phyloP scores from a whole-genome alignment of 345 rosid species.

The Citrus medica region DNA sequence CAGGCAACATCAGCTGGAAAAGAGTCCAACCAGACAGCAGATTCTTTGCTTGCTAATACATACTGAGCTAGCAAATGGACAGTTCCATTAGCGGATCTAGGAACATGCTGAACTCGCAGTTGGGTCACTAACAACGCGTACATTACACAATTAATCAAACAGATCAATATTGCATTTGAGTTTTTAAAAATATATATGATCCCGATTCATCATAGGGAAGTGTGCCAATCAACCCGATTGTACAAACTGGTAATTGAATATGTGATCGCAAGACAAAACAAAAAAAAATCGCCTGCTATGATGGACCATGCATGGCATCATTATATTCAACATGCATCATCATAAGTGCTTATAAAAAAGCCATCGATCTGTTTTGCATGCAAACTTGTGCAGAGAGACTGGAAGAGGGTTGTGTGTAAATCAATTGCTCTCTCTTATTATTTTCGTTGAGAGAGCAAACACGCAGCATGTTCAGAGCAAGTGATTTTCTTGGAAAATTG shows the following conservation, averaged over 20 bases:
- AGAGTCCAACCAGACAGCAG: no score
- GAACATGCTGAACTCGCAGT: no score
- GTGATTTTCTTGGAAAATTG: background rate
- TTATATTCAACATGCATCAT: background rate
- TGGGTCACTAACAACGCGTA: no score
- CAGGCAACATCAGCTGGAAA: no score
- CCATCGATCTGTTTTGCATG: background rate
- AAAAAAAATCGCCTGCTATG: background rate
- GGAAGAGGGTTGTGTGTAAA: background rate
- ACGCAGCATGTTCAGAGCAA: background rate
- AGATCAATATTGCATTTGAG: no score
- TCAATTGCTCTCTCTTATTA: background rate
- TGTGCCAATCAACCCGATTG: background rate
- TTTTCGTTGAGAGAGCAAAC: background rate
- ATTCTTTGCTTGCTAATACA: no score
- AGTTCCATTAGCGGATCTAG: no score
- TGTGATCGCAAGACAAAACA: background rate
- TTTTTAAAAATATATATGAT: background rate
- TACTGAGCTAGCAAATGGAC: no score
- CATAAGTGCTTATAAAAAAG: background rate
- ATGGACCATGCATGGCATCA: background rate
- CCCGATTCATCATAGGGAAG: background rate
- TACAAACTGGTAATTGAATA: no score
- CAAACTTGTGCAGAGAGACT: background rate
- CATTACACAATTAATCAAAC: no score